These are phyloP conservation scores for Cornus suecica DNA, from an alignment of 148 eudicot species.

Conservation along the genomic window DNA sequence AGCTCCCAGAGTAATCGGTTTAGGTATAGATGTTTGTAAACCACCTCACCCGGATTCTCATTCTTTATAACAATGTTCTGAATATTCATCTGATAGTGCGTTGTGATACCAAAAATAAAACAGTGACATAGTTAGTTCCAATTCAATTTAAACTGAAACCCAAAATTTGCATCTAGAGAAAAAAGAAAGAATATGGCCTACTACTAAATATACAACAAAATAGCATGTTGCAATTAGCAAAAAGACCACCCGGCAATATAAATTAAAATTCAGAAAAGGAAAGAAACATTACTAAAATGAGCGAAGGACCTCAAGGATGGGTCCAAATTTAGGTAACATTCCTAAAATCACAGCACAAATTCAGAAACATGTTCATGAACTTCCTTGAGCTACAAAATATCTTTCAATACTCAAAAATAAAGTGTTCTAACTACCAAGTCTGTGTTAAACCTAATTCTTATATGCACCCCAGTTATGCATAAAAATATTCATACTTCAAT, in stretches of 20 bases:
- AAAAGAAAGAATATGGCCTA: neutral
- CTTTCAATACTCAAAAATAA: too few relatives aligned
- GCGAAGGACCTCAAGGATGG: neutral
- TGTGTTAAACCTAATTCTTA: too few relatives aligned
- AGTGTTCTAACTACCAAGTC: too few relatives aligned
- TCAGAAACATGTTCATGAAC: neutral
- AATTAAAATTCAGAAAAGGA: neutral
- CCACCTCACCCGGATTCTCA: constrained; percentile 35
- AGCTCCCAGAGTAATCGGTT: constrained; percentile 65
- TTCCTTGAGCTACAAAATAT: too few relatives aligned
- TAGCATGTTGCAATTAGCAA: neutral
- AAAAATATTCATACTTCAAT: too few relatives aligned
- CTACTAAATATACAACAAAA: neutral
- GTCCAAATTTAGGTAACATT: neutral
- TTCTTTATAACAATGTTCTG: constrained; percentile 34
- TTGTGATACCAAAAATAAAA: constrained; percentile 8
- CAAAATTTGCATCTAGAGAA: neutral
- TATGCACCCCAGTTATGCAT: too few relatives aligned
- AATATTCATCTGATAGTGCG: constrained; percentile 45
- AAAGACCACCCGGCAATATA: neutral
- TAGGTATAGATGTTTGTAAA: constrained; percentile 52
- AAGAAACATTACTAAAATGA: constrained; percentile 4
- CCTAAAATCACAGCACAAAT: neutral
- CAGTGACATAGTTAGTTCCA: constrained; percentile 4
- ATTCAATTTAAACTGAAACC: neutral